phyloP scores from a whole-genome alignment of 495 filamentous ascomycete species.

The Staphylotrichum tortipilum region DNA sequence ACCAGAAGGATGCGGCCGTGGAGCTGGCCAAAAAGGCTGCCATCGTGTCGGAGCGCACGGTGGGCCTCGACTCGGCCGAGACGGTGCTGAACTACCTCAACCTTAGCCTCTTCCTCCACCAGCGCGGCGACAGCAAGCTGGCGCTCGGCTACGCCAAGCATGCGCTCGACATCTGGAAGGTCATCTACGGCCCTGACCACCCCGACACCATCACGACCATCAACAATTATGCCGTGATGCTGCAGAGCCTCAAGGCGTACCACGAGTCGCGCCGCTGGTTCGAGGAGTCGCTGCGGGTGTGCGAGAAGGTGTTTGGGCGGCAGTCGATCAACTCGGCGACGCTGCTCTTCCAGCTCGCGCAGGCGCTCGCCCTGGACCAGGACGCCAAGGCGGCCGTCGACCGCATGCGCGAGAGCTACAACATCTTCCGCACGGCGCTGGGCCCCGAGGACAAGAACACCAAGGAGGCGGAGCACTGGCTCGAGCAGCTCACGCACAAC shows the following conservation, averaged over 20 bases:
- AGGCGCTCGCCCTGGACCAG: constrained; percentile 85
- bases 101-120: constrained; percentile 89
- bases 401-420: constrained; percentile 91
- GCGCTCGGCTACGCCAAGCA: constrained; percentile 84
- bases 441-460: constrained; percentile 90
- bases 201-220: constrained; percentile 97
- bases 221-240: constrained; percentile 98
- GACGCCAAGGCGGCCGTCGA: constrained; percentile 82
- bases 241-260: constrained; percentile 87
- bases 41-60: constrained; percentile 88
- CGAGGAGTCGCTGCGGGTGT: constrained; percentile 78
- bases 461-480: constrained; percentile 86
- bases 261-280: constrained; percentile 93
- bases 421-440: constrained; percentile 79
- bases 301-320: constrained; percentile 78
- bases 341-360: constrained; percentile 91
- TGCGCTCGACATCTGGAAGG: constrained; percentile 91
- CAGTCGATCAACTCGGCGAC: constrained; percentile 89
- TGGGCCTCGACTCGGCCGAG: constrained; percentile 89
- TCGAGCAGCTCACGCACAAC: constrained; percentile 91
- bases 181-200: constrained; percentile 88
- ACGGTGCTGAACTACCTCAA: constrained; percentile 94
- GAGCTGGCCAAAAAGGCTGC: constrained; percentile 94
- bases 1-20: constrained; percentile 90
- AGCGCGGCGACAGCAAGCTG: constrained; percentile 72